Conservation (phyloP, 257 asterid genomes). For the Gardenia jasminoides region DNA sequence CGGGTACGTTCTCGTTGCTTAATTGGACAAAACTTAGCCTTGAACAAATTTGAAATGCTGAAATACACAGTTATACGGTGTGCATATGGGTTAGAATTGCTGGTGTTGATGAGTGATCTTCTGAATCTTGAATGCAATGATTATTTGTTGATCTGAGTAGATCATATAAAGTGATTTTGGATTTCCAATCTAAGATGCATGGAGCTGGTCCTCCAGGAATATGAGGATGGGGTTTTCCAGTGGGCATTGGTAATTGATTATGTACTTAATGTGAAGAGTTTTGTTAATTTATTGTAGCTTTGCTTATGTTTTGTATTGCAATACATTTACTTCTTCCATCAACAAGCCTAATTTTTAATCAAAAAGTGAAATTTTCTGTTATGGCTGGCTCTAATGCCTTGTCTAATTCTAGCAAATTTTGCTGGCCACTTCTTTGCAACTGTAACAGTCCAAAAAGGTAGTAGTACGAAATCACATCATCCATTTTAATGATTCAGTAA, state of each 20-base stretch:
- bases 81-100: background rate
- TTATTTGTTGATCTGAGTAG: too few relatives aligned
- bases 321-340: background rate
- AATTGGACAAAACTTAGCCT: background rate
- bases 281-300: too few relatives aligned
- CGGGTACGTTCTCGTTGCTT: background rate
- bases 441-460: background rate
- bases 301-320: background rate
- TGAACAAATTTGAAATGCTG: too few relatives aligned
- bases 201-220: too few relatives aligned
- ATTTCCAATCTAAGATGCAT: too few relatives aligned
- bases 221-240: too few relatives aligned
- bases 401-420: too few relatives aligned
- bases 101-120: background rate
- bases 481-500: too few relatives aligned
- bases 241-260: too few relatives aligned
- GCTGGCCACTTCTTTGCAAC: background rate
- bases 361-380: too few relatives aligned
- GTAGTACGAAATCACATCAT: background rate
- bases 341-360: background rate
- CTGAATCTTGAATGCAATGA: too few relatives aligned
- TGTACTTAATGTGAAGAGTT: background rate
- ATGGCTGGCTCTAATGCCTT: background rate
- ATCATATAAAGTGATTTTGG: too few relatives aligned
- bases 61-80: background rate